These are phyloP conservation scores for Aspergillus versicolor DNA, from an alignment of 2,329 filamentous ascomycete species.

Conservation along the genomic window DNA sequence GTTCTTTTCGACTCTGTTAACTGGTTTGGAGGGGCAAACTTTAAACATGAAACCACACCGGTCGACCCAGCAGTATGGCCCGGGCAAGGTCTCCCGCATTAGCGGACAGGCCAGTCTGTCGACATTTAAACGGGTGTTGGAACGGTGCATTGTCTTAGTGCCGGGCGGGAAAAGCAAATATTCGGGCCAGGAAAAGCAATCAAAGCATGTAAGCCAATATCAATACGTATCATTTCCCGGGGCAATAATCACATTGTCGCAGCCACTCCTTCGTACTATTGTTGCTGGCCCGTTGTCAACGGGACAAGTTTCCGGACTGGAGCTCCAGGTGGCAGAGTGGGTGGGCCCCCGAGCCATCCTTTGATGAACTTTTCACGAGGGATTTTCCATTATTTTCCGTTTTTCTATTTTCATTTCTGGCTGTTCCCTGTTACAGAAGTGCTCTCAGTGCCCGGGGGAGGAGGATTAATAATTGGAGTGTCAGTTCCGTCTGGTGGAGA, in stretches of 20 bases:
- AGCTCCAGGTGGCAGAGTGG: background rate
- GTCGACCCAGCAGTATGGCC: conserved; percentile 28
- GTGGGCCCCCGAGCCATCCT: background rate
- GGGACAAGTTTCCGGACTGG: conserved; percentile 2
- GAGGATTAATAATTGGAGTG: background rate
- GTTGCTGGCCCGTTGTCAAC: background rate
- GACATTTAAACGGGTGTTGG: conserved; percentile 10
- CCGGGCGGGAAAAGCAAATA: background rate
- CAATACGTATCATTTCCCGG: background rate
- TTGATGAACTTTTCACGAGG: conserved; percentile 3
- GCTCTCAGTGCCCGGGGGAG: no score
- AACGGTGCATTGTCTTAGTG: background rate
- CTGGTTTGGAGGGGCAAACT: conserved; percentile 9
- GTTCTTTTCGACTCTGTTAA: background rate
- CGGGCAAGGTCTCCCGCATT: conserved; percentile 30
- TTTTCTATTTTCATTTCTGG: no score
- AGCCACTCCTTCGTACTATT: background rate
- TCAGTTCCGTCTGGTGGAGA: background rate
- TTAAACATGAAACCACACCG: conserved; percentile 26
- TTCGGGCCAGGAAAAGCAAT: background rate
- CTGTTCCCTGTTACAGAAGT: no score
- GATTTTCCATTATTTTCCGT: background rate
- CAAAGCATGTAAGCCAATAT: background rate
- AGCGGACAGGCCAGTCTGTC: conserved; percentile 18
- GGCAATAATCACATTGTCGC: background rate